Base-by-base conservation (phyloP, 2,329 filamentous ascomycete genomes). In the Aspergillus tubingensis region DNA sequence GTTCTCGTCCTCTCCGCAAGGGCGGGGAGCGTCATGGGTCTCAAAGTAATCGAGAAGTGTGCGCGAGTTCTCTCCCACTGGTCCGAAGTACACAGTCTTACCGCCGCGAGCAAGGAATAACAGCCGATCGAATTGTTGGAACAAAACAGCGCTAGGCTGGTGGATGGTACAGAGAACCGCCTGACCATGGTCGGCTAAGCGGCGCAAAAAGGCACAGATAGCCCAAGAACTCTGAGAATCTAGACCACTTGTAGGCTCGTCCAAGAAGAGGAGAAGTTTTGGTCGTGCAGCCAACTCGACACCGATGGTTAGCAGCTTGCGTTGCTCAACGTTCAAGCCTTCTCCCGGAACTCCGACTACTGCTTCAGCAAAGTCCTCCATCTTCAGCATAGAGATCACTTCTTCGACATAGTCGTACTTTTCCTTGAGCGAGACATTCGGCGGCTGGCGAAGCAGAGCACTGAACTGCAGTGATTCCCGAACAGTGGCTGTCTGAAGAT, bases 101-200 rank as follows among this genome's bases (percentile, higher is more conserved):
- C 87, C 87, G 15, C 87, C 87, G 54, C 82, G 82, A 1, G 85
- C 85, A 0, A 90, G 79, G 70, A 90, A 86, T 0, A 89, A 75
- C 1, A 89, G 73, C 1, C 81, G 79, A 64, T 89, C 86, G 52
- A 89, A 97, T 61, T 91, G 87, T 74, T 96, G 90, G 80, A 96
- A 96, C 51, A 97, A 82, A 81, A 96, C 91, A 41, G 92, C 92
- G 11, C 91, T 95, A 11, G 93, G 93, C 75, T 97, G 93, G 74
- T 97, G 93, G 62, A 97, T 96, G 0, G 93, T 96, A 77, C 91
- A 96, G 13, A 97, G 86, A 71, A 97, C 89, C 27, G 93, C 92
- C 74, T 95, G 91, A 7, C 93, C 93, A 59, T 86, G 88, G 75
- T 95, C 90, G 67, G 92, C 91, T 39, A 96, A 82, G 78, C 95